phyloP scores from a whole-genome alignment of 2,329 filamentous ascomycete species.

The Verticillium nubilum region DNA sequence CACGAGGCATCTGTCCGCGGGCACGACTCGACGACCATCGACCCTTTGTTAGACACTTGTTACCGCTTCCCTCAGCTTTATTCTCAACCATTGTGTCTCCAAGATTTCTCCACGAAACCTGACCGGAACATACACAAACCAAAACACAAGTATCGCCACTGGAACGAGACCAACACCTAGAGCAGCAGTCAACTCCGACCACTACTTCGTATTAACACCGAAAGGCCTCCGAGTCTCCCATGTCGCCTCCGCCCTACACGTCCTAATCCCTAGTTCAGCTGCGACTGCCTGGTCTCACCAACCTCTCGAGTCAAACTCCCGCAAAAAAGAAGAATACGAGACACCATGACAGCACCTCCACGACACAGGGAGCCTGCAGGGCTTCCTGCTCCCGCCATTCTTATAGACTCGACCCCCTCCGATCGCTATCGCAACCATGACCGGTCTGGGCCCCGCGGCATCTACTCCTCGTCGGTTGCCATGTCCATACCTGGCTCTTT shows the following conservation, averaged over 20 bases:
- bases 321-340: not conserved
- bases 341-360: constrained; percentile 30
- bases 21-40: not conserved
- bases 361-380: constrained; percentile 24
- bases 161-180: not conserved
- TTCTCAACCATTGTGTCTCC: no score
- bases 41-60: not conserved
- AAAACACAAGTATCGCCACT: not conserved
- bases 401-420: constrained; percentile 24
- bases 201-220: not conserved
- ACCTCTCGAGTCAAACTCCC: not conserved
- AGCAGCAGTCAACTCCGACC: not conserved
- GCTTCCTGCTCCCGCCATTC: constrained; percentile 28
- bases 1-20: not conserved
- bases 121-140: not conserved
- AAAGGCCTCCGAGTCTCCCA: not conserved
- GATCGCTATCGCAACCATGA: constrained; percentile 19
- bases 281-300: not conserved
- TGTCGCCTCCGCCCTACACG: not conserved
- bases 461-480: constrained; percentile 23
- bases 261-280: not conserved
- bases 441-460: constrained; percentile 25
- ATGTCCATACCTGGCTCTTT: constrained; percentile 37
- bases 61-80: not conserved
- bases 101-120: no score